A percentile compares a stretch with the other conserved stretches of the same genome.
Evolutionary conservation across 1,284 basidiomycete species (phyloP).

Genomic region (Leccinum subrobustum): DNA sequence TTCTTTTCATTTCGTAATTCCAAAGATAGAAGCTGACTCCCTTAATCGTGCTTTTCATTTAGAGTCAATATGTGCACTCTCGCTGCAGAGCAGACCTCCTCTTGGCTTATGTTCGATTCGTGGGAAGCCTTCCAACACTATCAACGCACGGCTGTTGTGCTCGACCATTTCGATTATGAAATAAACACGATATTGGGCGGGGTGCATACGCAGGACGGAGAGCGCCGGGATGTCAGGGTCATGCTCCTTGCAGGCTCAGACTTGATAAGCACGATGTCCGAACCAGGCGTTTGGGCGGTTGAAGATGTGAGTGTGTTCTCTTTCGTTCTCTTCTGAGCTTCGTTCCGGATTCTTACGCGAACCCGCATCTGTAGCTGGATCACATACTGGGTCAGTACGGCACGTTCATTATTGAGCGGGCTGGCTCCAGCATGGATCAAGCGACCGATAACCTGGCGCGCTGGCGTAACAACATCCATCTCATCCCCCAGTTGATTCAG

Average conservation of each 20-base stretch:
- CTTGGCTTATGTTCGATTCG: constrained; percentile 91
- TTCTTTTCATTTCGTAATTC: constrained; percentile 2
- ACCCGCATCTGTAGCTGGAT: constrained; percentile 62
- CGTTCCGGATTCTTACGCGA: constrained; percentile 18
- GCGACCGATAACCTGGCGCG: constrained; percentile 73
- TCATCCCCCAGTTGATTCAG: constrained; percentile 95
- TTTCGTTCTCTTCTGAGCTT: constrained; percentile 5
- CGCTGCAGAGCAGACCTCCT: constrained; percentile 77
- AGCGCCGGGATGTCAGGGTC: constrained; percentile 66
- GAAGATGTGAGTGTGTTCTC: constrained; percentile 67
- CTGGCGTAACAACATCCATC: constrained; percentile 89
- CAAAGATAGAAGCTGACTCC: constrained; percentile 18
- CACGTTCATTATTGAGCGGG: constrained; percentile 92
- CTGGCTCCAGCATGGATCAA: constrained; percentile 89
- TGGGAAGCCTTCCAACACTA: constrained; percentile 97
- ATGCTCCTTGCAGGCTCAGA: constrained; percentile 98
- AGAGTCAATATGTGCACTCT: constrained; percentile 89
- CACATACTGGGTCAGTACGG: constrained; percentile 96
- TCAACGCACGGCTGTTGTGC: constrained; percentile 92
- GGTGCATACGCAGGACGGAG: constrained; percentile 61
- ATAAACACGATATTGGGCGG: constrained; percentile 83
- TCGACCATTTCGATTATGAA: constrained; percentile 94
- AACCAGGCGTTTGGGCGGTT: constrained; percentile 98
- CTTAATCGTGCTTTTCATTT: constrained; percentile 12
- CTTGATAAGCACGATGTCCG: constrained; percentile 96